Conservation (phyloP, 1,284 basidiomycete genomes). For the Ceratobasidium sp. region DNA sequence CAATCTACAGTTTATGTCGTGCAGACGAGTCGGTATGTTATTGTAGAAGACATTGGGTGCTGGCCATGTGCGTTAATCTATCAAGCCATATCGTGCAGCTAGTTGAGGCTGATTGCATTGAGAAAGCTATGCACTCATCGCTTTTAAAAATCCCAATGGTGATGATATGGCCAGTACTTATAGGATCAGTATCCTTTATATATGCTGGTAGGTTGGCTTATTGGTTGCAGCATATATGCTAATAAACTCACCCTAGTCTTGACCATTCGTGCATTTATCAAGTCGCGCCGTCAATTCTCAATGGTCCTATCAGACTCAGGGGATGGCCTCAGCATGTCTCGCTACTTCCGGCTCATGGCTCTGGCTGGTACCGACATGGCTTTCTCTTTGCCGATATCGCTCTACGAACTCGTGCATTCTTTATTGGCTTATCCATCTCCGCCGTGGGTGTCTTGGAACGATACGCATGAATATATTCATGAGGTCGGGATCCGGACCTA, state of each 20-base stretch:
- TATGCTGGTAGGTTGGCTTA: constrained; percentile 36
- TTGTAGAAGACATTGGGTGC: constrained; percentile 48
- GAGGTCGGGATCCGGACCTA: constrained; percentile 57
- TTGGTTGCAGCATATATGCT: no score
- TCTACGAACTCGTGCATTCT: no score
- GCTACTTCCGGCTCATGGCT: constrained; percentile 75
- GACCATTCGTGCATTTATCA: constrained; percentile 45
- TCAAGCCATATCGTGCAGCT: no score
- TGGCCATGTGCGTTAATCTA: constrained; percentile 16
- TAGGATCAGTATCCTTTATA: constrained; percentile 23
- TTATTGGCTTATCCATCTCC: no score
- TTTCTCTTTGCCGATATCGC: constrained; percentile 65
- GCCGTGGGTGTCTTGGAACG: constrained; percentile 69
- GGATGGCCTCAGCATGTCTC: constrained; percentile 55
- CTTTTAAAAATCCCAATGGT: background rate
- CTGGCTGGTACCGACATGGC: constrained; percentile 66
- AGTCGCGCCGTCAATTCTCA: constrained; percentile 41
- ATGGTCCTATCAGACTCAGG: constrained; percentile 13
- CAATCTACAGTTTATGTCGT: constrained; percentile 34
- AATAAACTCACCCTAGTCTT: background rate
- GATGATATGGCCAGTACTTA: constrained; percentile 35
- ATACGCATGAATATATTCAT: constrained; percentile 67
- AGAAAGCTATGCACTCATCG: no score
- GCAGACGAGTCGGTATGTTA: constrained; percentile 42
- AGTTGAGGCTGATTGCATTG: no score